Base-by-base conservation (phyloP, 352 stramenopile genomes). In the Phytophthora lateralis region DNA sequence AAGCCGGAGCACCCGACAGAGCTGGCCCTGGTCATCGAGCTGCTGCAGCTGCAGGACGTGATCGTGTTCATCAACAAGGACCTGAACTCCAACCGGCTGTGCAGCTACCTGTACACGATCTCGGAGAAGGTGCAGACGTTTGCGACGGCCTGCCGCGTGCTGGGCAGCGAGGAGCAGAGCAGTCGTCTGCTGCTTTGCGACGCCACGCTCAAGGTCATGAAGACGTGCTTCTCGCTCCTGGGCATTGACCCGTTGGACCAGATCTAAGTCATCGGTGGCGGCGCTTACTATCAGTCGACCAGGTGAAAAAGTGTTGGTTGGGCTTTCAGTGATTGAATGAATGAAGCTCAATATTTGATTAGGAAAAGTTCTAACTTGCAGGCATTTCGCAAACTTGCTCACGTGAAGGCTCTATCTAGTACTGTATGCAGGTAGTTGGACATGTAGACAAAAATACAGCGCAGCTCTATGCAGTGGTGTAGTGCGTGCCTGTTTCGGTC, bases 41-140 rank as follows among this genome's bases (percentile, higher is more conserved):
- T 99, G 50, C 84, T 99, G 55, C 88, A 98, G 69, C 96, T 99
- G 60, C 85, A 95, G 47, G 97, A 99, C 72, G 90, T 97, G 32
- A 91, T 99, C 52, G 78, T 88, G 37, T 90, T 95, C 56, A 97
- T 98, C 38, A 82, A 98, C 64, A 85, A 95, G 45, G 95, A 99
- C 70, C 79, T 99, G 30, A 94, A 90, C 66, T 98, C 97, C 12
- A 98, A 99, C 82, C 91, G 97, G 20, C 84, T 99, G 56, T 99
- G 97, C 78, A 97, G 97, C 46, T 99, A 98, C 78, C 73, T 99
- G 38, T 99, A 99, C 85, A 97, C 94, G 45, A 64, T 99, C 20
- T 87, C 96, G 29, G 97, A 96, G 64, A 98, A 98, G 60, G 95
- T 98, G 45, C 98, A 98, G 53, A 96, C 97, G 30, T 99, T 99